Conservation (phyloP, 305 asterid genomes). For the Petunia hybrid region DNA sequence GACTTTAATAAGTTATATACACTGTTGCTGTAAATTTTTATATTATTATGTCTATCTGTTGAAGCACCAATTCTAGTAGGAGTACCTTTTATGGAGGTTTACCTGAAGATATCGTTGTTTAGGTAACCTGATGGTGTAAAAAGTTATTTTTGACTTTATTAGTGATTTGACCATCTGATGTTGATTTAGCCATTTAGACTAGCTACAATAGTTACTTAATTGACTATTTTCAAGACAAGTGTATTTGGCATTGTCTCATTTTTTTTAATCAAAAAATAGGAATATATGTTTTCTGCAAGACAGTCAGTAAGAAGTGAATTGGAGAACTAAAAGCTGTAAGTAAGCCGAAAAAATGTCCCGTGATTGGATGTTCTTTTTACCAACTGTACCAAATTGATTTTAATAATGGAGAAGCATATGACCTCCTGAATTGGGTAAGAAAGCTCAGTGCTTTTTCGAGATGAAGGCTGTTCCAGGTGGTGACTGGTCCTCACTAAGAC, state of each 20-base stretch:
- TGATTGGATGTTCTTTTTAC: background rate
- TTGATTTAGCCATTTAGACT: background rate
- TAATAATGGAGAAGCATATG: background rate
- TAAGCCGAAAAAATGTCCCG: background rate
- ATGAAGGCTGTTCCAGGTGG: conserved; percentile 9
- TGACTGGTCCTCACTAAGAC: conserved; percentile 6
- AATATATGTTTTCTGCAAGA: background rate
- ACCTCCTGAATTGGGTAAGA: conserved; percentile 1
- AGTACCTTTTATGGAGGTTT: no score
- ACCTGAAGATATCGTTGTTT: no score
- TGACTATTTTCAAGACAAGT: conserved; percentile 19
- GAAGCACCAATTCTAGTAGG: no score
- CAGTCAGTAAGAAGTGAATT: background rate
- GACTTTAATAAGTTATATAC: no score
- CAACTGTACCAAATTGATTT: background rate
- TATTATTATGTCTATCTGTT: no score
- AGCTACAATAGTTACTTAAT: background rate
- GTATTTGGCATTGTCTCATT: background rate
- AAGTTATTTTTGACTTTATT: no score
- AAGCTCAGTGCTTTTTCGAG: background rate
- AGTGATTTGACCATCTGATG: background rate
- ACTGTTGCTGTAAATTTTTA: no score
- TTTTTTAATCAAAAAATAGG: background rate
- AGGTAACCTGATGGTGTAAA: no score
- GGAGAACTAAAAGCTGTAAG: background rate